Percentiles rank a stretch among this genome's conserved stretches.
phyloP scores from a whole-genome alignment of 2,329 filamentous ascomycete genomes.

The Penicillium palitans region DNA sequence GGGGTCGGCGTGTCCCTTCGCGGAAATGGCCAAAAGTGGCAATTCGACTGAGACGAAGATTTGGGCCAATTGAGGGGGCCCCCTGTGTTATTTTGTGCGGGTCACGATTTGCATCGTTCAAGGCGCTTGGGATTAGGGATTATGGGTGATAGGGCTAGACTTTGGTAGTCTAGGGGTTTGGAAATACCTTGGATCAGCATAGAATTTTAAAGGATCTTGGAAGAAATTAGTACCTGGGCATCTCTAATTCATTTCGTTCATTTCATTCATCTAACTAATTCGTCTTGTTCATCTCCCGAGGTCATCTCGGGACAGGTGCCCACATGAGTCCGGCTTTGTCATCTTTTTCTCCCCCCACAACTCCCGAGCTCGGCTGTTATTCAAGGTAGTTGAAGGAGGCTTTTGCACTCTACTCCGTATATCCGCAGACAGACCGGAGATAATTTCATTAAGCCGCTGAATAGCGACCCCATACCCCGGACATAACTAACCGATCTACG shows the following conservation, averaged over 20 bases:
- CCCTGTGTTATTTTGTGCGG: background rate
- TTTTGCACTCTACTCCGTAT: background rate
- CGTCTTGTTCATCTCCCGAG: background rate
- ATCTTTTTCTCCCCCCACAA: conserved; percentile 14
- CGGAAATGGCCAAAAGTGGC: conserved; percentile 24
- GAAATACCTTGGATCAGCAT: conserved; percentile 4
- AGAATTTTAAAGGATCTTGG: conserved; percentile 1
- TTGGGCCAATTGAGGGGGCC: conserved; percentile 24
- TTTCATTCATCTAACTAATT: background rate
- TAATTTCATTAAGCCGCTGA: background rate
- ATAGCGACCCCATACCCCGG: background rate
- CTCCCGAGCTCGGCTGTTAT: conserved; percentile 6
- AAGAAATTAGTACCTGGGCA: background rate
- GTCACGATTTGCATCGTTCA: conserved; percentile 10
- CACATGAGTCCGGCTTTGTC: conserved; percentile 1
- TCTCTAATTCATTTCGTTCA: background rate
- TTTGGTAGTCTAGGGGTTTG: background rate
- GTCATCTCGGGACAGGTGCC: background rate
- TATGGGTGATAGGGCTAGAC: background rate
- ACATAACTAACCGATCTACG: background rate
- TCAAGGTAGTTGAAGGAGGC: conserved; percentile 9
- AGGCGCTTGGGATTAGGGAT: conserved; percentile 13
- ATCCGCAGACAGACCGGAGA: conserved; percentile 11
- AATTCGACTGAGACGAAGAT: conserved; percentile 33
- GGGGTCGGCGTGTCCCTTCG: conserved; percentile 33